These are phyloP conservation scores for Pelagomonas calceolata DNA, from an alignment of 108 stramenopile genomes.

Conservation along the genomic window DNA sequence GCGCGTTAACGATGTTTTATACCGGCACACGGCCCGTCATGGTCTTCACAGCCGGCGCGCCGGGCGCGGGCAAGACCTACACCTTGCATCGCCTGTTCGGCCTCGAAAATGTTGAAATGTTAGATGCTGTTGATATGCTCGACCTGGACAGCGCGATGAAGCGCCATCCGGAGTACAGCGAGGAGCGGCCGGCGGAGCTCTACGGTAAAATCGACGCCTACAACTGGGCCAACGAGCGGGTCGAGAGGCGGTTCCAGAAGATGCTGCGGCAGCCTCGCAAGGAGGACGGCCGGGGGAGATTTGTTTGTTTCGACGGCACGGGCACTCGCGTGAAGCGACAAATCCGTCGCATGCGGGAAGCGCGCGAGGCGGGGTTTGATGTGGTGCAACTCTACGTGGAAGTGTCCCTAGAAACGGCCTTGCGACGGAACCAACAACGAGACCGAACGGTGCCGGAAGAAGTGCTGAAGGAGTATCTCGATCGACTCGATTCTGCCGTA, in stretches of 20 bases:
- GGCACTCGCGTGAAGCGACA: neutral
- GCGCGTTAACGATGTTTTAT: neutral
- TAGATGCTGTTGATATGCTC: neutral
- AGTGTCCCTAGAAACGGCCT: neutral
- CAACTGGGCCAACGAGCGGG: neutral
- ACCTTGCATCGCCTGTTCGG: neutral
- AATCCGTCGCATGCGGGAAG: neutral
- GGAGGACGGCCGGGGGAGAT: neutral
- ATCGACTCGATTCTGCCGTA: neutral
- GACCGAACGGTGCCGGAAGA: neutral
- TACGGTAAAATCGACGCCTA: neutral
- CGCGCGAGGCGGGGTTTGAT: neutral
- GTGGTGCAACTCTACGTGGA: neutral
- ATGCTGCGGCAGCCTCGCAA: neutral
- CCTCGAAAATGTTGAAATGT: neutral
- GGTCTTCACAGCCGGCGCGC: neutral
- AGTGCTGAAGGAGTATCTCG: neutral
- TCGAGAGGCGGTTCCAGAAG: neutral
- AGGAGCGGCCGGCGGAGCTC: neutral
- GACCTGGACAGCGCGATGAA: neutral
- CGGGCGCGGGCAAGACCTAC: neutral
- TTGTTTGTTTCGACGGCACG: neutral
- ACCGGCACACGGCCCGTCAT: neutral
- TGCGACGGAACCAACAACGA: neutral
- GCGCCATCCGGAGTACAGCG: neutral